Base-by-base conservation (phyloP, 345 rosid genomes). In the Syzygium aqueum region DNA sequence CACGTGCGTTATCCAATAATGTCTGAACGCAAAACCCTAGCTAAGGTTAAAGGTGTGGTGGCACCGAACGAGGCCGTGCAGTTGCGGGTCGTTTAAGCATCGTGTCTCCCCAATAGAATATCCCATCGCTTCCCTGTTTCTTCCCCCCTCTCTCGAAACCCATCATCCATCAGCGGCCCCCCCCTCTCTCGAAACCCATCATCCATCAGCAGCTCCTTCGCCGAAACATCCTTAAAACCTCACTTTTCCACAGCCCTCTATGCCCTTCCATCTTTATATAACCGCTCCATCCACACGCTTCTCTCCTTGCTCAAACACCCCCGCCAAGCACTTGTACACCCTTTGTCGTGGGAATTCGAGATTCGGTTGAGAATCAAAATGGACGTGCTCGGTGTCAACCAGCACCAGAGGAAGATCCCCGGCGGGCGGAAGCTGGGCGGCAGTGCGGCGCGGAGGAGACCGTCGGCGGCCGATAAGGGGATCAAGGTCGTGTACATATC, bases 401-500 rank as follows among this genome's bases (percentile, higher is more conserved):
- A 61, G 25, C 73, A 54, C 19, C 33, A 67, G 49, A 85, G 25
- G 85, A 87, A 87, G 67, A 65, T 50, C 14, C 30, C 85, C 53
- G 11, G 6, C 82, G 21, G 59, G 51, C 61, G 88, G 22, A 87
- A 56, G 87, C 49, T n/a, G 15, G 59, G 23, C 49, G 82, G 87
- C 77, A 1, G 46, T 5, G 51, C 59, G 85, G 73, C 54, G 15
- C 84, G 84, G 54, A 40, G 85, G 54, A 73, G 51, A 59, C 12
- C 57, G 30, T 57, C 78, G 14, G 46, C 78, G 14, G 46, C 33
- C 5, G 89, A 90, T 28, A 91, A 92, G 51, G 93, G 61, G 5
- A 85, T 97, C 89, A 96, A 95, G 90, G 96, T 96, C 51, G 96
- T 95, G 84, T 94, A 96, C 91, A 96, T 96, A 40, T 96, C 97